Conservation (phyloP, 2,329 filamentous ascomycete genomes). For the Monosporascus sp. region DNA sequence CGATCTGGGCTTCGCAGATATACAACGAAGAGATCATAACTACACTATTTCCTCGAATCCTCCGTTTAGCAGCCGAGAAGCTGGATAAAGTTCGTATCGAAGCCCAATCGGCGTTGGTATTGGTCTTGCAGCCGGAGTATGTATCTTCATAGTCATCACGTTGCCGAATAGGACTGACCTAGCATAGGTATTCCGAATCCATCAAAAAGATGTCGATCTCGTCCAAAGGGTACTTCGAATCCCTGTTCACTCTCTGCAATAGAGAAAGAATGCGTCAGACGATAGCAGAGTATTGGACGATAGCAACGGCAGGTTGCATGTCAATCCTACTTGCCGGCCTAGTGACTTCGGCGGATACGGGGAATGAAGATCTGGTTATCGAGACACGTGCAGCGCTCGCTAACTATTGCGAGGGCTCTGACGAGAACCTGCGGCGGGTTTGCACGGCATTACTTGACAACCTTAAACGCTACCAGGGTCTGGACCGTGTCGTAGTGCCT, state of each 20-base stretch:
- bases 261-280: conserved; percentile 30
- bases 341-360: conserved; percentile 71
- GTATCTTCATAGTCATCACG: conserved; percentile 14
- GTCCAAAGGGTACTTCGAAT: conserved; percentile 54
- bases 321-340: conserved; percentile 59
- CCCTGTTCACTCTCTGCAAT: conserved; percentile 44
- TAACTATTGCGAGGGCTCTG: conserved; percentile 42
- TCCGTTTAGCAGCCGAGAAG: conserved; percentile 80
- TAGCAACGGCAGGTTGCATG: conserved; percentile 36
- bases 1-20: conserved; percentile 42
- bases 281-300: conserved; percentile 30
- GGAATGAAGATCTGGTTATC: conserved; percentile 69
- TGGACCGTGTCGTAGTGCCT: conserved; percentile 70
- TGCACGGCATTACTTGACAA: conserved; percentile 50
- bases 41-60: conserved; percentile 43
- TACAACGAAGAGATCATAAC: conserved; percentile 23
- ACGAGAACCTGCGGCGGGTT: conserved; percentile 37
- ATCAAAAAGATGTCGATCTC: conserved; percentile 47
- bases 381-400: conserved; percentile 62
- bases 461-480: conserved; percentile 45
- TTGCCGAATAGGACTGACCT: conserved; percentile 14
- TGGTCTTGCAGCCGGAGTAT: conserved; percentile 43
- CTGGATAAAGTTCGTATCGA: conserved; percentile 77
- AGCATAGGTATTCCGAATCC: conserved; percentile 26
- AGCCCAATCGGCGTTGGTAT: conserved; percentile 51